Conservation (phyloP, 352 stramenopile genomes). For the Stephanocyclus meneghinianus region DNA sequence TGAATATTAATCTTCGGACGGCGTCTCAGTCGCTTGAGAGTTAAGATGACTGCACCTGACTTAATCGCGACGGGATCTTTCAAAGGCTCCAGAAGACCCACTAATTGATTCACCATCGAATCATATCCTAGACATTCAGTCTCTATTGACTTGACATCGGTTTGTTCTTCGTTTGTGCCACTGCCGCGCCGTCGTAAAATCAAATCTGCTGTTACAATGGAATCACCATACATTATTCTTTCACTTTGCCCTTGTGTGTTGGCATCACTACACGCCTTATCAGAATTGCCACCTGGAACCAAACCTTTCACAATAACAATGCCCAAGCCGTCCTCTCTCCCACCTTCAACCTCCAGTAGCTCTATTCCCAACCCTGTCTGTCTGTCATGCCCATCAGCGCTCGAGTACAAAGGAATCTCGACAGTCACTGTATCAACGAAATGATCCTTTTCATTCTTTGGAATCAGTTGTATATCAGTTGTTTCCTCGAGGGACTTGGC, state of each 20-base stretch:
- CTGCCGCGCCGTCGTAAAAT: conserved; percentile 11
- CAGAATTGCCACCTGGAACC: conserved; percentile 50
- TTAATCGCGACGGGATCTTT: conserved; percentile 24
- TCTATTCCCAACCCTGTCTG: conserved; percentile 65
- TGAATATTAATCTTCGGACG: conserved; percentile 69
- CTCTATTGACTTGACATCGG: conserved; percentile 42
- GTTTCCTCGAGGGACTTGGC: conserved; percentile 14
- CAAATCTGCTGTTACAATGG: conserved; percentile 29
- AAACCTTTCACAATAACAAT: conserved; percentile 71
- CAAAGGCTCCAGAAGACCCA: conserved; percentile 43
- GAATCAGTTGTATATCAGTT: conserved; percentile 12
- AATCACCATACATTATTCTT: conserved; percentile 40
- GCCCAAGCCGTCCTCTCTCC: conserved; percentile 72
- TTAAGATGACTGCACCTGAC: conserved; percentile 56
- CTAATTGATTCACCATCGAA: conserved; percentile 61
- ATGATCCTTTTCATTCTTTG: conserved; percentile 56
- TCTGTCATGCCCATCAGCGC: background rate
- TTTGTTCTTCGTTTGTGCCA: conserved; percentile 1
- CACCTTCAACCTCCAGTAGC: conserved; percentile 71
- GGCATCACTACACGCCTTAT: conserved; percentile 20
- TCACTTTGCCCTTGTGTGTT: conserved; percentile 5
- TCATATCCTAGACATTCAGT: conserved; percentile 77
- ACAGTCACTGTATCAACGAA: conserved; percentile 67
- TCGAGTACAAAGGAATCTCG: conserved; percentile 35
- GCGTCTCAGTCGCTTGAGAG: conserved; percentile 67